Base-by-base conservation (phyloP, 2,329 filamentous ascomycete species). In the Stagonosporopsis cucurbitacearum region DNA sequence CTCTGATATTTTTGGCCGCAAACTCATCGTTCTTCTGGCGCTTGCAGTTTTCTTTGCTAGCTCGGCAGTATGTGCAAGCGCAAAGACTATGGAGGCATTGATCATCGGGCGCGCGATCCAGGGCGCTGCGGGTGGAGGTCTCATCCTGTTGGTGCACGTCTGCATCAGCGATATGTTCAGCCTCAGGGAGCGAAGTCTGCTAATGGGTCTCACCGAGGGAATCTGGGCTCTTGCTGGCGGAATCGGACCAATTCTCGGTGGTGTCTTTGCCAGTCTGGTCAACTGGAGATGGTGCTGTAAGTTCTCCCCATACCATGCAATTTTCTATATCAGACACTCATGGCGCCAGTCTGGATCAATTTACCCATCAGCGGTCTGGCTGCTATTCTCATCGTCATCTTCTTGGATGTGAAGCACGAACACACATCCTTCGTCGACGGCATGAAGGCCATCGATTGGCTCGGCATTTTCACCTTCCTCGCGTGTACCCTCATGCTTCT, bases 161-260 rank as follows among this genome's bases (percentile, higher is more conserved):
- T 81, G 79, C 56, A 86, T 89, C 49, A 81, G 81, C 17, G 86
- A 89, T 72, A 66, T 88, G 49, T 88, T 88, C 72, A 85, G 82
- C 42, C 78, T 88, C 73, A 76, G 81, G 62, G 69, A 78, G 33
- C 72, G 81, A 17, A 80, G 76, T 58, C 62, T 85, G 8, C 80
- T 82, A 51, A 74, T 85, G 49, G 83, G 82, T 0, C 65, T 84
- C 3, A 77, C 80, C 2, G 81, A 82, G 56, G 77, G 79, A 0
- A 80, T 84, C 37, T 86, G 83, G 83, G 83, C 82, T 0, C 59
- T 85, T 11, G 83, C 82, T 6, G 81, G 81, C 1, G 80, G 79
- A 0, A 70, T 80, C 15, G 83, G 83, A 0, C 83, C 83, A 0
- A 68, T 86, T 1, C 66, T 85, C 0, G 83, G 83, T 2, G 83